phyloP scores from a whole-genome alignment of 345 rosid species.

The Sonneratia caseolaris region DNA sequence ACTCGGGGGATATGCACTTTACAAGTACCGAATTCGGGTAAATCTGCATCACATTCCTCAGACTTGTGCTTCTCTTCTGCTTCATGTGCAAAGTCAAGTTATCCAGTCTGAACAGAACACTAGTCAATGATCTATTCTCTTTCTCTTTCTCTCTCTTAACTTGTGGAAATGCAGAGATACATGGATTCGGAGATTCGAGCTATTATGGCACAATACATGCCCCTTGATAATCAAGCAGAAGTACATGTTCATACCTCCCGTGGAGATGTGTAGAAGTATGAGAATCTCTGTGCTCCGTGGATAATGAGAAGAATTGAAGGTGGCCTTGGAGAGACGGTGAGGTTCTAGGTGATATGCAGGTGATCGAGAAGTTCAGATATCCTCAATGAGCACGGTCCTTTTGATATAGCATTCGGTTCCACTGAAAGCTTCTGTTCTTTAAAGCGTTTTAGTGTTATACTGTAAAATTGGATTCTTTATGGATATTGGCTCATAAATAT shows the following conservation, averaged over 20 bases:
- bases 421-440: not conserved
- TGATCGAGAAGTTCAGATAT: not conserved
- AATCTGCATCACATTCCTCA: slow-evolving; percentile 5
- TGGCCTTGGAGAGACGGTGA: not conserved
- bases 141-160: not conserved
- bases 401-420: not conserved
- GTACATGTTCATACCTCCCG: slow-evolving; percentile 10
- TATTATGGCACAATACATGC: slow-evolving; percentile 53
- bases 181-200: slow-evolving; percentile 51
- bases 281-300: not conserved
- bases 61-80: not conserved
- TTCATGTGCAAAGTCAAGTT: not conserved
- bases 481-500: not conserved
- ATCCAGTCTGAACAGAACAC: not conserved
- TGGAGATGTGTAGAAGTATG: slow-evolving; percentile 2
- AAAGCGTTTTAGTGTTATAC: not conserved
- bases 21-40: slow-evolving; percentile 96
- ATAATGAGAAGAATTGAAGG: not conserved
- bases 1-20: slow-evolving; percentile 66
- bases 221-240: slow-evolving; percentile 33
- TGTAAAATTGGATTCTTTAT: not conserved
- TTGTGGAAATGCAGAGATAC: slow-evolving; percentile 25
- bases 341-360: not conserved
- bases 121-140: not conserved
- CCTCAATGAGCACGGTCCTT: not conserved